phyloP scores from a whole-genome alignment of 176 grass and related monocot species.

The Panicum miliaceum region DNA sequence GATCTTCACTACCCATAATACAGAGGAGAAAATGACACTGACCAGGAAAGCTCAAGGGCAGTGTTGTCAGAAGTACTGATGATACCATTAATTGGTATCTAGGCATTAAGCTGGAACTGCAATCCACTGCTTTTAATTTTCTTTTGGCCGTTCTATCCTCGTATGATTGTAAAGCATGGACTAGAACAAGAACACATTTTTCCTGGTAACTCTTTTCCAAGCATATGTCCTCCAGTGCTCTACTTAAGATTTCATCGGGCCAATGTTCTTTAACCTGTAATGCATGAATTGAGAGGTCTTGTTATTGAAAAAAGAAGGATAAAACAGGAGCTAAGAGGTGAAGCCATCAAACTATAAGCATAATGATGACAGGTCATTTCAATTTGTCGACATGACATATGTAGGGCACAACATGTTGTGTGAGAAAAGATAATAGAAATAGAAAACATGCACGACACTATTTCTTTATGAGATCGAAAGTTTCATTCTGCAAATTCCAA shows the following conservation, averaged over 20 bases:
- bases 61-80: constrained; percentile 88
- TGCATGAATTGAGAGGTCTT: constrained; percentile 16
- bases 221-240: constrained; percentile 82
- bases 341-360: not conserved
- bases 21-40: constrained; percentile 21
- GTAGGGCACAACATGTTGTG: constrained; percentile 9
- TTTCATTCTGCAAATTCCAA: not conserved
- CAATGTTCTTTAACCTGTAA: constrained; percentile 71
- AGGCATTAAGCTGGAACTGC: constrained; percentile 70
- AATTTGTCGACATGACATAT: constrained; percentile 15
- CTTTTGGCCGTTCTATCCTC: constrained; percentile 55
- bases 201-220: constrained; percentile 87
- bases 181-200: constrained; percentile 76
- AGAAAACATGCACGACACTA: not conserved
- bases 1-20: constrained; percentile 1
- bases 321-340: not conserved
- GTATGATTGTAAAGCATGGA: constrained; percentile 66
- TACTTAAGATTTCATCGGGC: constrained; percentile 77
- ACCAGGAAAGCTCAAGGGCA: constrained; percentile 92
- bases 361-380: not conserved
- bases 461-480: constrained; percentile 11
- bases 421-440: not conserved
- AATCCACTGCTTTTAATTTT: constrained; percentile 46
- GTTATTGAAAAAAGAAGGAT: constrained; percentile 27
- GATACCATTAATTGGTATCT: constrained; percentile 95